Base-by-base conservation (phyloP, 2,329 filamentous ascomycete genomes). In the Epichloe gansuensis region DNA sequence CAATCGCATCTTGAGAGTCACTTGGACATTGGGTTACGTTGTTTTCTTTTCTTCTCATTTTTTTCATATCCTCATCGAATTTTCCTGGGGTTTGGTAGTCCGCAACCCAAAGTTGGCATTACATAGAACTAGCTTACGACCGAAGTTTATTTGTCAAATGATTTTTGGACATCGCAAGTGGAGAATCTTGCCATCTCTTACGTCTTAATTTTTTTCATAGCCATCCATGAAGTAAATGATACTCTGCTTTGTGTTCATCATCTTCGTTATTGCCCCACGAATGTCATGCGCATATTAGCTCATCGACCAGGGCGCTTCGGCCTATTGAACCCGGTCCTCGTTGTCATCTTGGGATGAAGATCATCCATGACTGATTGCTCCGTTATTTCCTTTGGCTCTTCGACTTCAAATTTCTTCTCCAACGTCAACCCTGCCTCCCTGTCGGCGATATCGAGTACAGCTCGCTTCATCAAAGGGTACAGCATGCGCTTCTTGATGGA, bases 401-500 rank as follows among this genome's bases (percentile, higher is more conserved):
- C 78, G 3, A 81, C 77, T 66, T 84, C 81, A 55, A 85, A 81
- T 64, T 77, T 84, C 76, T 87, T 89, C 53, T 80, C 81, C 4
- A 88, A 71, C 52, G 71, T 74, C 49, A 91, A 62, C 0, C 81
- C 82, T 1, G 80, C 83, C 58, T 87, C 79, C 38, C 68, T 69
- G 60, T 82, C 78, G 17, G 86, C 87, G 36, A 83, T 66, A n/a
- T 72, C 68, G 34, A 89, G 71, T 3, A 87, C 84, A 25, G 80
- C 77, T 11, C 78, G 73, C 68, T 82, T 83, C 72, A 82, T 83
- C 27, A 83, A 71, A 36, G 87, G 86, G 65, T 93, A 93, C 62
- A 93, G 68, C 88, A 94, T 94, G 57, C 87, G 77, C 68, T 86
- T 84, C 71, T 88, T 90, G 71, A 93, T 86, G 50, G 78, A 72